phyloP scores from a whole-genome alignment of 306 rosid species.

The Sesbania bispinosa region DNA sequence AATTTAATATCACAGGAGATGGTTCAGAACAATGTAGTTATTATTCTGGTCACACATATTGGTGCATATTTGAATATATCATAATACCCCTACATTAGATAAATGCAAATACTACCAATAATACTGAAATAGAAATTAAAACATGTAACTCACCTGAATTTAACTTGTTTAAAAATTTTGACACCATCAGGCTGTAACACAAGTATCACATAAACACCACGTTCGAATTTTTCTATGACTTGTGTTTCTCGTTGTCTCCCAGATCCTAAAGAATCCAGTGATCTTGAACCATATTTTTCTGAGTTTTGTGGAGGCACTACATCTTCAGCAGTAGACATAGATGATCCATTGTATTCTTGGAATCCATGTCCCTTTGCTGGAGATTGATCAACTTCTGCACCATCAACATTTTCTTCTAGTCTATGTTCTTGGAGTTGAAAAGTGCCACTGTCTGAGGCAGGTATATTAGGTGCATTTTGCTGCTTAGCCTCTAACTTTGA shows the following conservation, averaged over 20 bases:
- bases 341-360: conserved; percentile 5
- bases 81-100: no score
- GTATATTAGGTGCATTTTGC: background rate
- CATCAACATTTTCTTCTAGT: background rate
- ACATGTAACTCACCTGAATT: conserved; percentile 63
- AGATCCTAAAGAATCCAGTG: conserved; percentile 28
- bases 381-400: background rate
- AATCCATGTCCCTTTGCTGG: background rate
- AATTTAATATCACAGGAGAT: background rate
- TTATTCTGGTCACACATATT: no score
- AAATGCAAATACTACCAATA: background rate
- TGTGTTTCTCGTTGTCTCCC: conserved; percentile 41
- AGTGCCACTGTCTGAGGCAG: background rate
- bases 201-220: conserved; percentile 69
- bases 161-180: conserved; percentile 62
- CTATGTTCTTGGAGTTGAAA: conserved; percentile 14
- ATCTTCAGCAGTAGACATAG: conserved; percentile 13
- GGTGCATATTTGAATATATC: no score
- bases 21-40: background rate
- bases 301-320: conserved; percentile 32
- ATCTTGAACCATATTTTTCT: conserved; percentile 37
- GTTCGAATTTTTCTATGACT: conserved; percentile 72
- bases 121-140: background rate
- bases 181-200: conserved; percentile 41
- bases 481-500: conserved; percentile 28